Percentiles rank a stretch among this genome's conserved stretches.
These are phyloP conservation scores for Liquidambar formosana DNA, from an alignment of 164 flowering plant genomes.

Conservation along the genomic window DNA sequence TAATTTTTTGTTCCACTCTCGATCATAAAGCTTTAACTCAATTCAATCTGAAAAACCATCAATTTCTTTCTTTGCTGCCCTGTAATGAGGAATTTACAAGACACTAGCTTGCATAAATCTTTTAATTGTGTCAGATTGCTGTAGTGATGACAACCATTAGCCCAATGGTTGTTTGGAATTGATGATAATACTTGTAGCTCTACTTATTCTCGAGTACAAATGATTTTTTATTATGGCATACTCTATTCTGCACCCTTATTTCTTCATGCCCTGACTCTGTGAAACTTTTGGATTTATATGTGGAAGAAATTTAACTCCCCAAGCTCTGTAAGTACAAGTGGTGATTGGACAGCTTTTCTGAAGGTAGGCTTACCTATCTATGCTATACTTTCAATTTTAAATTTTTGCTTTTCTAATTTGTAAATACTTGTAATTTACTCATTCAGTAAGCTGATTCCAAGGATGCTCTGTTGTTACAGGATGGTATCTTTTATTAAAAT, in stretches of 20 bases:
- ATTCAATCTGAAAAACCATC: not conserved
- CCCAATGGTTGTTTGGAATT: not conserved
- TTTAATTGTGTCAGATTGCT: not conserved
- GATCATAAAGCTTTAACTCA: not conserved
- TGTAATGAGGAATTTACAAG: not conserved
- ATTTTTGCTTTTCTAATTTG: not conserved
- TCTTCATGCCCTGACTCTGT: slow-evolving; percentile 2
- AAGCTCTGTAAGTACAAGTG: slow-evolving; percentile 61
- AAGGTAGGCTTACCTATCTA: slow-evolving; percentile 51
- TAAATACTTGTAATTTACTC: not conserved
- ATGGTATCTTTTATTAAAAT: not conserved
- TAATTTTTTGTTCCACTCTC: not conserved
- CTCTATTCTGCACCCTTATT: slow-evolving; percentile 4
- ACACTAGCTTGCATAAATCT: not conserved
- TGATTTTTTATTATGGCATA: not conserved
- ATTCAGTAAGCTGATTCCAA: not conserved
- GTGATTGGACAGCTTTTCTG: slow-evolving; percentile 78
- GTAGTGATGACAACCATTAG: no score
- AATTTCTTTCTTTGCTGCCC: not conserved
- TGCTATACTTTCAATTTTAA: not conserved
- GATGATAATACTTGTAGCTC: not conserved
- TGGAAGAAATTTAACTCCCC: slow-evolving; percentile 91
- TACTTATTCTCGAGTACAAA: not conserved
- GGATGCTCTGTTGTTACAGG: not conserved
- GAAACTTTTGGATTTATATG: slow-evolving; percentile 2